Evolutionary conservation across 2,329 filamentous ascomycete genomes (phyloP).

Genomic region (Fusarium acutatum): DNA sequence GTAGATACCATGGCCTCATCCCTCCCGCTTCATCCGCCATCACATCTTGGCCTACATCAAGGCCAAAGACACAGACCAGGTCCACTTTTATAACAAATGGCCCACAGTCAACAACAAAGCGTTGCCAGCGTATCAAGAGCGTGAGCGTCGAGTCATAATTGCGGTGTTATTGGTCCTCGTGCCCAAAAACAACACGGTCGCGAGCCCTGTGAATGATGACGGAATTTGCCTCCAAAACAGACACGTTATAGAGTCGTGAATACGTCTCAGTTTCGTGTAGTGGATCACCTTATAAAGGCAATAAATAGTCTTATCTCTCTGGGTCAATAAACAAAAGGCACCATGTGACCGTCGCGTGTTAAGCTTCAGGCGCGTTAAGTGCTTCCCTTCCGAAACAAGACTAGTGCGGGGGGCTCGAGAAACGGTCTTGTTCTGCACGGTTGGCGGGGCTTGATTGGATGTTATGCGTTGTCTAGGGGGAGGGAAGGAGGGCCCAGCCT

Average conservation of each 20-base stretch:
- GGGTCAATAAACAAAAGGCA: constrained; percentile 26
- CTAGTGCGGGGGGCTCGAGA: constrained; percentile 35
- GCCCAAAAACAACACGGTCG: constrained; percentile 12
- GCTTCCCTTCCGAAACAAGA: background rate
- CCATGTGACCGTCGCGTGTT: constrained; percentile 40
- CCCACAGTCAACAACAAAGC: constrained; percentile 17
- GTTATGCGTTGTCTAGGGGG: constrained; percentile 26
- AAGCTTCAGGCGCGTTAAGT: constrained; percentile 40
- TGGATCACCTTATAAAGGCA: constrained; percentile 1
- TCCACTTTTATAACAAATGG: constrained; percentile 6
- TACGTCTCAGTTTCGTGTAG: constrained; percentile 4
- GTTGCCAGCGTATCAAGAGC: constrained; percentile 27
- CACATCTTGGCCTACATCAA: background rate
- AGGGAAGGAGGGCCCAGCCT: constrained; percentile 31
- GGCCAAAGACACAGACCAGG: background rate
- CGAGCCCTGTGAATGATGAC: background rate
- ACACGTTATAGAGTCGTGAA: background rate
- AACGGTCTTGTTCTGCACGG: constrained; percentile 31
- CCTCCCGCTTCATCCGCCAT: constrained; percentile 14
- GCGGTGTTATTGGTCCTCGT: constrained; percentile 19
- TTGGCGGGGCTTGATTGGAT: constrained; percentile 37
- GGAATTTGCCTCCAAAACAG: background rate
- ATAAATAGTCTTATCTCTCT: background rate
- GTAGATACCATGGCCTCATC: constrained; percentile 9
- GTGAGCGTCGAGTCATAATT: constrained; percentile 15